phyloP scores from a whole-genome alignment of 352 stramenopile species.

The Pythium rhizo-oryzae region DNA sequence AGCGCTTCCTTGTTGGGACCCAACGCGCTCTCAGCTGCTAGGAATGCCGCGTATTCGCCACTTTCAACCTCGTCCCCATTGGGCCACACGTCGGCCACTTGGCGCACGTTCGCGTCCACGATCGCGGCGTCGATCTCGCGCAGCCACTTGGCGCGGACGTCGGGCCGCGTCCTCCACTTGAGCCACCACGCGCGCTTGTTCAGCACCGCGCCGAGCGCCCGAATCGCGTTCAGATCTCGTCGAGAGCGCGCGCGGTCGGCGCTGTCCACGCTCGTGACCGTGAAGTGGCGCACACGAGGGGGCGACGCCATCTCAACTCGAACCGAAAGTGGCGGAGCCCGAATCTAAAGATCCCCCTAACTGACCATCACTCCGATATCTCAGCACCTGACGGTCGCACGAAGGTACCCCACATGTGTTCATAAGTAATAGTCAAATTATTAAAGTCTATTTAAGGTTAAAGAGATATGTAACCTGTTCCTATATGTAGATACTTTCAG shows the following conservation, averaged over 20 bases:
- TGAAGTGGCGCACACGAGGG: neutral
- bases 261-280: neutral
- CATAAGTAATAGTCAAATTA: no score
- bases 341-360: neutral
- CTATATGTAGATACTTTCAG: neutral
- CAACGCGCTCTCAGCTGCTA: neutral
- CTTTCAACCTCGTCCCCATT: neutral
- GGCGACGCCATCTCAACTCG: neutral
- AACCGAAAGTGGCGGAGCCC: no score
- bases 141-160: slow-evolving; percentile 25
- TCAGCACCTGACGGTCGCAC: neutral
- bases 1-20: neutral
- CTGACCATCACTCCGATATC: neutral
- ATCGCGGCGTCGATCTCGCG: slow-evolving; percentile 26
- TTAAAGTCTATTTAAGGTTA: neutral
- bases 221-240: slow-evolving; percentile 32
- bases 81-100: slow-evolving; percentile 10
- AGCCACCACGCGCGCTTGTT: slow-evolving; percentile 16
- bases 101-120: slow-evolving; percentile 5
- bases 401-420: no score
- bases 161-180: slow-evolving; percentile 12
- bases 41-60: neutral
- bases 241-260: slow-evolving; percentile 1
- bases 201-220: slow-evolving; percentile 24
- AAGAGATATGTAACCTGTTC: neutral